Evolutionary conservation across 2,329 filamentous ascomycete genomes (phyloP), one percentile per base, ranked within the genome.

Genomic region (Aureobasidium sp.): DNA sequence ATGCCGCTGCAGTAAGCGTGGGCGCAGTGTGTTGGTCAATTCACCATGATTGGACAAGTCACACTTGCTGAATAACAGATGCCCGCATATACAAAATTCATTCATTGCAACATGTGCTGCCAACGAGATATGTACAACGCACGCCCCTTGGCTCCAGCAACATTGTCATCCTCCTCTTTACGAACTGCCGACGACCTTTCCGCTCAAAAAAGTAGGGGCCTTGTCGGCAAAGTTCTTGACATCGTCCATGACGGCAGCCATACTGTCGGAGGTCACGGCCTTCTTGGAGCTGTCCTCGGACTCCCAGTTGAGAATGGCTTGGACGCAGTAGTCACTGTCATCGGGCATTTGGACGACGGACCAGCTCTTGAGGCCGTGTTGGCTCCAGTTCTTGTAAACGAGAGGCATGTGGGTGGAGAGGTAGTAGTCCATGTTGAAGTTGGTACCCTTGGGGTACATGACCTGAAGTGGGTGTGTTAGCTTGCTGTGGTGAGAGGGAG

Each of bases 401-500:
- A 74, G 62, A 1, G 71, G 72, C 72, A 74, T 74, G 68, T 74
- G 72, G 15, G 68, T 69, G 47, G 62, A 63, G 60, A 72, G 67
- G 69, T 74, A 74, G 63, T 74, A 74, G 63, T 71, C 69, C 65
- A 74, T 71, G 65, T 74, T 65, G 69, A 74, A 74, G 27, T 68
- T 70, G 59, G 67, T 65, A 23, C 70, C 71, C 54, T 69, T 62
- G 19, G 70, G 70, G 67, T 74, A 73, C 65, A 72, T 61, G 64
- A 73, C 70, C 57, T 60, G 21, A 15, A 9, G 27, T 4, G 27
- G 27, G 27, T 8, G 38, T 43, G 53, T 45, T n/a, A 45, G 53
- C 27, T 19, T 57, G 11, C 19, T 23, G 11, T 11, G 7, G 15
- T 19, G 25, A 21, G 37, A n/a, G 37, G 10, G 37, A 21, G 8